Evolutionary conservation across 1,139 yeast species (phyloP).

Genomic region (Geotrichum klebahnii): DNA sequence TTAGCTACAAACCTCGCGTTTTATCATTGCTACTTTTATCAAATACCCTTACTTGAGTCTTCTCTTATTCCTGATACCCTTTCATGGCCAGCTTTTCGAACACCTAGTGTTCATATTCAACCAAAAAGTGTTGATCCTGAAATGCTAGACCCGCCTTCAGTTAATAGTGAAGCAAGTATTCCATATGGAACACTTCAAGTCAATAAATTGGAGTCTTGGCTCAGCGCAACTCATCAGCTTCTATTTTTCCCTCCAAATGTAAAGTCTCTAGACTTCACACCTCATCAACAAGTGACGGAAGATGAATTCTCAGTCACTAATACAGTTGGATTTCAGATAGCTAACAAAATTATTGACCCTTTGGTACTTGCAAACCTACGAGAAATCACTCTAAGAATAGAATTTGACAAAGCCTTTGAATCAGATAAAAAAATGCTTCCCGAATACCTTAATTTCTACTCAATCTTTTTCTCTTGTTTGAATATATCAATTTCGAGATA

Average conservation of each 20-base stretch:
- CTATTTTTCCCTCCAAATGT: neutral
- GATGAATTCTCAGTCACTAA: neutral
- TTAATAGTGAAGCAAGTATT: neutral
- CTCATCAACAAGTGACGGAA: neutral
- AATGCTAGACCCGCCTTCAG: neutral
- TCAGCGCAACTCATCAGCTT: neutral
- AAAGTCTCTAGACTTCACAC: neutral
- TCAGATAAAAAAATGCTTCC: neutral
- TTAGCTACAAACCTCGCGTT: neutral
- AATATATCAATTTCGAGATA: neutral
- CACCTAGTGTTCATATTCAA: constrained; percentile 45
- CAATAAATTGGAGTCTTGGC: constrained; percentile 1
- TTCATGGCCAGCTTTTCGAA: constrained; percentile 72
- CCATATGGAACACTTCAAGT: neutral
- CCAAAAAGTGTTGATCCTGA: neutral
- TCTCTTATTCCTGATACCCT: constrained; percentile 78
- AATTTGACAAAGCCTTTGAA: neutral
- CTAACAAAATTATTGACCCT: neutral
- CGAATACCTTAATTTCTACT: neutral
- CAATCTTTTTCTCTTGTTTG: neutral
- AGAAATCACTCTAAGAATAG: constrained; percentile 1
- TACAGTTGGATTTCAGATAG: neutral
- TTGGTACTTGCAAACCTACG: neutral
- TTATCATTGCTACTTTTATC: constrained; percentile 7
- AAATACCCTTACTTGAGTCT: constrained; percentile 21